Evolutionary conservation across 208 protist genomes (phyloP).

Genomic region (Leishmania amazonensis): DNA sequence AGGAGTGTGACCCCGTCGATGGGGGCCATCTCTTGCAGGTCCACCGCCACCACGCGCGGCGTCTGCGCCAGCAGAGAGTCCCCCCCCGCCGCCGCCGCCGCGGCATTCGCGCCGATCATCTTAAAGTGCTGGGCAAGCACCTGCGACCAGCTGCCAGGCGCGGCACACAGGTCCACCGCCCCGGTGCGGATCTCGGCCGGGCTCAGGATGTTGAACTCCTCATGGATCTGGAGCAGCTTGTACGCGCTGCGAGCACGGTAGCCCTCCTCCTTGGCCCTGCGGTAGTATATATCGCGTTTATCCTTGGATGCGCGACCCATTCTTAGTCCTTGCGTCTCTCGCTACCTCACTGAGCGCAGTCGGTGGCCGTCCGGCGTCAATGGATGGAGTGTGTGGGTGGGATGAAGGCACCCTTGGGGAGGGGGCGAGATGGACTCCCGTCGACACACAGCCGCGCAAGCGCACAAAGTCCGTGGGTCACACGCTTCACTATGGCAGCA

Average conservation of each 20-base stretch:
- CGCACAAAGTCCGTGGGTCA: background rate
- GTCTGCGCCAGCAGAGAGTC: background rate
- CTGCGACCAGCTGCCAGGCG: conserved; percentile 96
- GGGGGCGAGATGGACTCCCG: background rate
- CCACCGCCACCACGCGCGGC: conserved; percentile 92
- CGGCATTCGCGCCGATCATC: background rate
- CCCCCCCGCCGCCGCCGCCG: background rate
- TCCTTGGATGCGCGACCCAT: conserved; percentile 97
- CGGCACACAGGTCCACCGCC: conserved; percentile 99
- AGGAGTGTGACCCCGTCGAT: conserved; percentile 95
- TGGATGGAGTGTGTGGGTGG: background rate
- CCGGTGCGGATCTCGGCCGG: conserved; percentile 78
- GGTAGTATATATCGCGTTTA: conserved; percentile 99
- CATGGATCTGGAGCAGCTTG: conserved; percentile 99
- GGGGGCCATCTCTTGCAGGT: conserved; percentile 99
- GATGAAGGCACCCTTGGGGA: background rate
- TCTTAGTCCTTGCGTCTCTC: background rate
- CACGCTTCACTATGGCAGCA: background rate
- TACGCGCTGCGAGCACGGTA: conserved; percentile 99
- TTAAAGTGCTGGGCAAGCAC: conserved; percentile 78
- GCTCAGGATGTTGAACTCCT: conserved; percentile 97
- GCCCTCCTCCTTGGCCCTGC: conserved; percentile 99
- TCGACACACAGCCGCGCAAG: too few relatives aligned
- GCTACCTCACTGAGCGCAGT: background rate
- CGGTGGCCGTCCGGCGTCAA: background rate